Base-by-base conservation (phyloP, 2,329 filamentous ascomycete species). In the Fusarium odoratissimum region DNA sequence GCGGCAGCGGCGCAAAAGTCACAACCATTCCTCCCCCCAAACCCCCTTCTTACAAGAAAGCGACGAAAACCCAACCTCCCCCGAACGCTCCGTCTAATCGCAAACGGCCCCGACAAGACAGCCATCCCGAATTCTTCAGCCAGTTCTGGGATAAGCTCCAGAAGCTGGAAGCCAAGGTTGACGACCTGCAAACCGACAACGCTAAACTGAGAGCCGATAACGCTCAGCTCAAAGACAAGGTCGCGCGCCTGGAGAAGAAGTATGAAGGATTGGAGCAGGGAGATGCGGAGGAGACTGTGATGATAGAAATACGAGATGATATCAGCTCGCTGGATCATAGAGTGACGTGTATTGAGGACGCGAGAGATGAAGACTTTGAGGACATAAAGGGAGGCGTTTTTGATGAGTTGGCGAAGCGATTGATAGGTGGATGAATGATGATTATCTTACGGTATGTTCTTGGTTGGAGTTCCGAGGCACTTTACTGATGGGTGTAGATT, bases 271-370 rank as follows among this genome's bases (percentile, higher is more conserved):
- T 66, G 8, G 64, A 66, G 8, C 40, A 52, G 19, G 45, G 33
- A 28, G 64, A 64, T 3, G 23, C 51, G 33, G 64, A 58, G 19
- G 60, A 66, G 37, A 51, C 60, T 31, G 37, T 10, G 6, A 51
- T 64, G 11, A 66, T 66, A 40, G 64, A 66, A 30, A 51, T 66
- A 64, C 51, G 60, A 41, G 64, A 66, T 6, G 64, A 66, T 21
- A 66, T 66, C 42, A 40, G 31, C 19, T 51, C 51, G 25, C 51
- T 66, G 6, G 25, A 64, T n/a, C 21, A 23, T 10, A 57, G 60
- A 58, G 64, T 66, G 33, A 58, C 40, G 17, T 58, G 8, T 12
- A 64, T 66, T 8, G 64, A 66, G 28, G 48, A 28, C 31, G 44
- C 12, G 8, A 58, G 37, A 28, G 51, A 64, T 13, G 60, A 66